phyloP scores from a whole-genome alignment of 768 basidiomycete species.

The Megacollybia marginata region DNA sequence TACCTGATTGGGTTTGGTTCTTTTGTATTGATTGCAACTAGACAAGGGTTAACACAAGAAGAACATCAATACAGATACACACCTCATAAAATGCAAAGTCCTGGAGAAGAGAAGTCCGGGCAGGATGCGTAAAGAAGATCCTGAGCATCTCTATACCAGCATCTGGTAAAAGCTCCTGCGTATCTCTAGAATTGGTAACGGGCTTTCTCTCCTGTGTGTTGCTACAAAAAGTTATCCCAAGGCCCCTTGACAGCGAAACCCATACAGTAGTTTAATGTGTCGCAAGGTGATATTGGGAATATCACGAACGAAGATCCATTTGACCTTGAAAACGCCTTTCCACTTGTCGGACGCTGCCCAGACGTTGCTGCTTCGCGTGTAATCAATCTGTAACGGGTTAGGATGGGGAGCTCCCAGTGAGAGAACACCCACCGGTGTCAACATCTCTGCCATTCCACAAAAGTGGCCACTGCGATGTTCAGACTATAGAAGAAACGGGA shows the following conservation, averaged over 20 bases:
- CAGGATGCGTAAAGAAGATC: slow-evolving; percentile 91
- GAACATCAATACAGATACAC: slow-evolving; percentile 9
- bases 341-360: slow-evolving; percentile 97
- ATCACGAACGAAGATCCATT: slow-evolving; percentile 96
- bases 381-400: slow-evolving; percentile 58
- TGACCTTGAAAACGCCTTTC: slow-evolving; percentile 98
- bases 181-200: slow-evolving; percentile 96
- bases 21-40: slow-evolving; percentile 88
- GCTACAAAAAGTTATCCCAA: slow-evolving; percentile 30
- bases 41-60: slow-evolving; percentile 1
- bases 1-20: slow-evolving; percentile 31
- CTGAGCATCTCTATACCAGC: slow-evolving; percentile 95
- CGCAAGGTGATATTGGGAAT: slow-evolving; percentile 85
- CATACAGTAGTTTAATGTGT: slow-evolving; percentile 83
- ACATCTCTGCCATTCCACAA: slow-evolving; percentile 98
- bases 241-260: slow-evolving; percentile 5
- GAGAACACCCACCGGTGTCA: slow-evolving; percentile 60
- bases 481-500: neutral
- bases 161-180: slow-evolving; percentile 92
- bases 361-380: slow-evolving; percentile 89
- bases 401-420: neutral
- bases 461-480: slow-evolving; percentile 72
- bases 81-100: slow-evolving; percentile 94
- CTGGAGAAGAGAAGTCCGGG: slow-evolving; percentile 87
- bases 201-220: slow-evolving; percentile 98